Evolutionary conservation across 331 rosid species (phyloP), one percentile per base, ranked within the genome.

Genomic region (Pyrus hybrid): DNA sequence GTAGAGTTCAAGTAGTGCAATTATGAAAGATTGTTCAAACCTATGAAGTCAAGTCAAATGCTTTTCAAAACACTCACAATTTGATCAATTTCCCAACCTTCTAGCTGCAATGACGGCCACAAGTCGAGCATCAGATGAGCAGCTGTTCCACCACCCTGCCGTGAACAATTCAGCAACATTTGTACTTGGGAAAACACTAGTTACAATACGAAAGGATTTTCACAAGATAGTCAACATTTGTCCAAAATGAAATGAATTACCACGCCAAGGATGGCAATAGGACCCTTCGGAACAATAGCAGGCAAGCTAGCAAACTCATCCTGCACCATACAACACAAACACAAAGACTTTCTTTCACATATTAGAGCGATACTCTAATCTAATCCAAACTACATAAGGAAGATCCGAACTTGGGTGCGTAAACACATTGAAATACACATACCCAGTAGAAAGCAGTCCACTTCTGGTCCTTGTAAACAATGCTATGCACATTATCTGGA

Each of bases 371-470:
- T 13, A 43, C 16, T 43, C 16, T 43, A 43, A 43, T 43, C 49
- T 43, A 43, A 43, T 43, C 49, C 0, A 4, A 43, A 43, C 49
- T 43, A 4, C 49, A 20, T 7, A 20, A 54, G 22, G 4, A 20
- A 7, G 22, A 18, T 54, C 4, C 60, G 1, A 54, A 63, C 68
- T 63, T 17, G 16, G 22, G 29, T 43, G 16, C 49, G 8, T 17
- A 62, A 13, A 26, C 33, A 62, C 33, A 26, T 28, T 63, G 67
- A 64, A 29, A 64, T 64, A 18, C 68, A 67, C 87, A 66, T 82
- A 94, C 97, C 99, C 99, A 94, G 73, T 92, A 92, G 60, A 93
- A 81, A 81, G 80, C 84, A 29, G 99, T 90, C 99, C 99, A 94
- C 63, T 86, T 90, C 84, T 80, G 79, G 37, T 85, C 85, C 93